phyloP scores from a whole-genome alignment of 1,284 basidiomycete genomes.

The Tranzscheliella williamsii region DNA sequence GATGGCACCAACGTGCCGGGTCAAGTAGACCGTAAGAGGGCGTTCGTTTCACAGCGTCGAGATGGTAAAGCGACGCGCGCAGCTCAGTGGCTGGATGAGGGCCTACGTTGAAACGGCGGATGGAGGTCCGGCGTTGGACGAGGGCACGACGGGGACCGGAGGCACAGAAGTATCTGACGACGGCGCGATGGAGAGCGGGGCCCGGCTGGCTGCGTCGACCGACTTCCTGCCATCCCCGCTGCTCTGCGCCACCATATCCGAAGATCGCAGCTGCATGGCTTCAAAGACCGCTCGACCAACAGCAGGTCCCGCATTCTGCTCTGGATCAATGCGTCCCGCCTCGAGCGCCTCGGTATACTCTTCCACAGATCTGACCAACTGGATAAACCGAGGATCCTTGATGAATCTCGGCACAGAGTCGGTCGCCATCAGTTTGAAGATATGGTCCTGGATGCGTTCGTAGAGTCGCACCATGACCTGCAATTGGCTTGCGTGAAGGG shows the following conservation, averaged over 20 bases:
- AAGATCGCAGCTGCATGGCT: slow-evolving; percentile 44
- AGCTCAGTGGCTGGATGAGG: no score
- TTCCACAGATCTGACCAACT: slow-evolving; percentile 51
- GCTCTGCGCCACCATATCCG: slow-evolving; percentile 23
- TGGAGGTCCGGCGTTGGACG: no score
- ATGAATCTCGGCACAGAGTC: slow-evolving; percentile 78
- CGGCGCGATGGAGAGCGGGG: no score
- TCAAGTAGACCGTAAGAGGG: no score
- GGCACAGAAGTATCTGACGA: no score
- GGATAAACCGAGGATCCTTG: slow-evolving; percentile 51
- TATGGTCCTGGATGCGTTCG: slow-evolving; percentile 93
- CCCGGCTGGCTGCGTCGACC: no score
- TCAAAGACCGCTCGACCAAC: slow-evolving; percentile 47
- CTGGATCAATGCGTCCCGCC: slow-evolving; percentile 46
- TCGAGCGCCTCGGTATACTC: slow-evolving; percentile 57
- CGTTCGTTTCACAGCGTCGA: no score
- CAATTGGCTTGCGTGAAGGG: slow-evolving; percentile 69
- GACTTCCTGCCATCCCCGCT: slow-evolving; percentile 27
- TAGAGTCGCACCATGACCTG: slow-evolving; percentile 91
- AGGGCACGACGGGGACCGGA: no score
- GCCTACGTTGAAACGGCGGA: no score
- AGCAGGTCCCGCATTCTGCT: slow-evolving; percentile 40
- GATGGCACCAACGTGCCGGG: no score
- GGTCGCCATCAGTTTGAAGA: slow-evolving; percentile 95
- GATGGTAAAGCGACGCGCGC: no score